A percentile compares a stretch with the other conserved stretches of the same genome.
These are phyloP conservation scores for Poteriospumella lacustris DNA, from an alignment of 108 stramenopile genomes.

Conservation along the genomic window DNA sequence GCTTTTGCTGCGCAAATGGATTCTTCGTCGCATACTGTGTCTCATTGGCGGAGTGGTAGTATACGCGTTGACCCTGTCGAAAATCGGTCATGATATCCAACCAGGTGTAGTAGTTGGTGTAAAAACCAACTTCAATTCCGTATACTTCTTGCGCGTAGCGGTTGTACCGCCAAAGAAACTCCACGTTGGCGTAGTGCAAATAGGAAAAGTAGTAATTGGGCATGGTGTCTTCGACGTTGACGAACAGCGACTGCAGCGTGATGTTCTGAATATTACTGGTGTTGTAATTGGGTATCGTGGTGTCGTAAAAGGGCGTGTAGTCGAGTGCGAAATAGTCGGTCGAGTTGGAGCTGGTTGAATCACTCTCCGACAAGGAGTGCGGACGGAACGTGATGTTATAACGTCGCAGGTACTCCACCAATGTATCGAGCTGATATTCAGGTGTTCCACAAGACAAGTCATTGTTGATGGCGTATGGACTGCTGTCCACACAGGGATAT, in stretches of 20 bases:
- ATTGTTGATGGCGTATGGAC: neutral
- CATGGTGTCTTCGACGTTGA: neutral
- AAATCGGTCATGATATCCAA: neutral
- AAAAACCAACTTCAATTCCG: neutral
- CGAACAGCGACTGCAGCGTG: neutral
- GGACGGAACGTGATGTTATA: too few relatives aligned
- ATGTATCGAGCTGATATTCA: too few relatives aligned
- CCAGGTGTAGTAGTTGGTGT: neutral
- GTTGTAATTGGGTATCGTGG: neutral
- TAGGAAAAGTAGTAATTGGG: neutral
- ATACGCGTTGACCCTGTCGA: neutral
- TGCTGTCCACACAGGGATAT: neutral
- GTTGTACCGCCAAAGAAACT: neutral
- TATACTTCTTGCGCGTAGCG: neutral
- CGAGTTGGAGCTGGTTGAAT: neutral
- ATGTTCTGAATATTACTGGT: neutral
- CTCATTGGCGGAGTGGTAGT: neutral
- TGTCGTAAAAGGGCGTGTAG: neutral
- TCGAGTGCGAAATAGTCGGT: neutral
- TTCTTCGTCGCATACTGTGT: too few relatives aligned
- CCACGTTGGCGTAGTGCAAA: neutral
- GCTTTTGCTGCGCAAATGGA: neutral
- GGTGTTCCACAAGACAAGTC: too few relatives aligned
- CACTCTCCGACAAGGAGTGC: neutral
- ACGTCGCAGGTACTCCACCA: too few relatives aligned